phyloP scores from a whole-genome alignment of 345 rosid genomes.

The Carallia pectinifolia region DNA sequence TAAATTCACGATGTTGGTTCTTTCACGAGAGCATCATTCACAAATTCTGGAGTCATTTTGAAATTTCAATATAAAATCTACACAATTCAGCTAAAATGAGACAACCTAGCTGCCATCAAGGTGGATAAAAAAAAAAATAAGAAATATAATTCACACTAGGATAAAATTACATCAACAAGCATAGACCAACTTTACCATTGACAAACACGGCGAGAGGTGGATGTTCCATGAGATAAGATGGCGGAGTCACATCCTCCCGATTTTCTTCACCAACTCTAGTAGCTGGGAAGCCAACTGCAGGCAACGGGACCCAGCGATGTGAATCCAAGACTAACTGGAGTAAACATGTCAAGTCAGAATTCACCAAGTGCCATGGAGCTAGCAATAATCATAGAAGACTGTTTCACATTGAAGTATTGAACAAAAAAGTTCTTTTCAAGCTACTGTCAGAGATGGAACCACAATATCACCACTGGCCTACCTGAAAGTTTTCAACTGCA shows the following conservation, averaged over 20 bases:
- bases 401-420: neutral
- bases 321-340: slow-evolving; percentile 94
- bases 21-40: neutral
- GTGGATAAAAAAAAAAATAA: neutral
- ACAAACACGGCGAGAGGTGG: slow-evolving; percentile 96
- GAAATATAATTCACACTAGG: neutral
- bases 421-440: slow-evolving; percentile 1
- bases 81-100: neutral
- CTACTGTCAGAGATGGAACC: slow-evolving; percentile 1
- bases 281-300: slow-evolving; percentile 81
- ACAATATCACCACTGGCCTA: slow-evolving; percentile 14
- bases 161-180: slow-evolving; percentile 4
- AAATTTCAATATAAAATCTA: neutral
- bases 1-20: neutral
- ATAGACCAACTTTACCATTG: slow-evolving; percentile 51
- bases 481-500: slow-evolving; percentile 93
- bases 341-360: slow-evolving; percentile 28
- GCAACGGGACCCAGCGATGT: slow-evolving; percentile 95
- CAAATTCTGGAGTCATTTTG: neutral
- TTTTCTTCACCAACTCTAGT: slow-evolving; percentile 54
- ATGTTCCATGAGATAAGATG: slow-evolving; percentile 93
- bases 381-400: slow-evolving; percentile 6
- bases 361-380: slow-evolving; percentile 18
- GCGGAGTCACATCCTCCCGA: slow-evolving; percentile 91
- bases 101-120: neutral